Evolutionary conservation across 768 basidiomycete species (phyloP), one percentile per base, ranked within the genome.

Genomic region (Podaxis sp.): DNA sequence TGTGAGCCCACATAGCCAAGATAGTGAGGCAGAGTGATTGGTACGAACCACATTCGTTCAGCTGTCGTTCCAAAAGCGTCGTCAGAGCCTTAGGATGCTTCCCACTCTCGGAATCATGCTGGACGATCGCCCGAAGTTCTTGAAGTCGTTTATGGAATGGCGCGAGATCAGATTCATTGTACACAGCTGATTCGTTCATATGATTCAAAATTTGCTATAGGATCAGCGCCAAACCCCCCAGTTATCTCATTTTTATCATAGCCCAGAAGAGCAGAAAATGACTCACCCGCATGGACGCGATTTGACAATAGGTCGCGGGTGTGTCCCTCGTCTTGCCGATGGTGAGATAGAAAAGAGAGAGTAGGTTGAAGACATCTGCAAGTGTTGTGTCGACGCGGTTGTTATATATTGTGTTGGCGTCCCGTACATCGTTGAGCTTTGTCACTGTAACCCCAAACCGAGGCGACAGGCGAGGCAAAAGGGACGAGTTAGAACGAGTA

Each of bases 331-430:
- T 95, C 77, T 95, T 95, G 46, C 97, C 97, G 63, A 99, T 95
- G 38, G 95, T 97, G 67, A 99, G 87, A 79, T 95, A 99, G 82
- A 97, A 98, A 65, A 99, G 83, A 13, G 94, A 96, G 47, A 99
- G 84, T 52, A 99, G 82, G 69, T 85, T 89, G 77, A 98, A 98
- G 38, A 98, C 96, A 75, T 99, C 97, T 28, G 93, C 88, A 50
- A 99, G 86, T 3, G 94, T 91, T 5, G 93, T 95, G 76, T 99
- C 97, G 48, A 99, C 81, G 54, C 97, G 82, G 73, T 98, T 99
- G 69, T 87, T 90, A 75, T 87, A 85, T 7, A 83, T 77, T 21
- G 84, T 83, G 63, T 78, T 82, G 65, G 89, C 89, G 69, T 90
- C 91, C 63, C 96, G 87, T 54, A 97, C 88, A 65, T 92, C 89